Evolutionary conservation across 148 eudicot species (phyloP).

Genomic region (Fagopyrum homotropicum): DNA sequence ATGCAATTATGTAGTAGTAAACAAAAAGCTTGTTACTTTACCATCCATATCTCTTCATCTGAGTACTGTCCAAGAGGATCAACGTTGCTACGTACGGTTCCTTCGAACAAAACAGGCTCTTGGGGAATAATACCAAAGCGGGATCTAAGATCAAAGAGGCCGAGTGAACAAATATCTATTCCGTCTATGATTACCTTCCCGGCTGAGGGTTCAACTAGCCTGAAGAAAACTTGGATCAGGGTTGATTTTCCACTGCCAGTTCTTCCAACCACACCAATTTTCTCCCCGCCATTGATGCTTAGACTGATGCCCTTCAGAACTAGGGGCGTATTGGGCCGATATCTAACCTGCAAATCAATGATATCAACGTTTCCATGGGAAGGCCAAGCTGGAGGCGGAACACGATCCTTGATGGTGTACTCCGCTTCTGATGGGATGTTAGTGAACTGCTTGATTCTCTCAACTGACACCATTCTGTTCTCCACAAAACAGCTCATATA

Average conservation of each 20-base stretch:
- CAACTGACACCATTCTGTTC: constrained; percentile 91
- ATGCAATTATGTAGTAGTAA: background rate
- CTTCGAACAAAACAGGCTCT: constrained; percentile 96
- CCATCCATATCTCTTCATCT: constrained; percentile 97
- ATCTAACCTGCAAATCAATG: constrained; percentile 66
- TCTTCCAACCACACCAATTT: constrained; percentile 90
- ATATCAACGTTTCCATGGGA: constrained; percentile 62
- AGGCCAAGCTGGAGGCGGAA: constrained; percentile 79
- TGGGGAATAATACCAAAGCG: constrained; percentile 97
- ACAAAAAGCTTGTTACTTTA: constrained; percentile 14
- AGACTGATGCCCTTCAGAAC: constrained; percentile 79
- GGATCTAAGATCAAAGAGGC: constrained; percentile 89
- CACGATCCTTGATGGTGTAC: constrained; percentile 53
- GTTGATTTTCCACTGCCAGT: constrained; percentile 97
- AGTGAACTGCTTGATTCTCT: constrained; percentile 82
- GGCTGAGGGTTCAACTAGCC: constrained; percentile 82
- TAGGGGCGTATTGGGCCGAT: constrained; percentile 79
- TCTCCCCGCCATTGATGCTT: constrained; percentile 78
- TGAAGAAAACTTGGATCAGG: constrained; percentile 79
- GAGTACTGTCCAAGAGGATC: constrained; percentile 74
- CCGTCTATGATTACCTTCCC: constrained; percentile 73
- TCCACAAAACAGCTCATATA: constrained; percentile 84
- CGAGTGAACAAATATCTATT: constrained; percentile 59
- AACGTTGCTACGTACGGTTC: constrained; percentile 88
- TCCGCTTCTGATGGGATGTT: constrained; percentile 79